Evolutionary conservation across 108 stramenopile genomes (phyloP).

Genomic region (Stephanodiscus triporus): DNA sequence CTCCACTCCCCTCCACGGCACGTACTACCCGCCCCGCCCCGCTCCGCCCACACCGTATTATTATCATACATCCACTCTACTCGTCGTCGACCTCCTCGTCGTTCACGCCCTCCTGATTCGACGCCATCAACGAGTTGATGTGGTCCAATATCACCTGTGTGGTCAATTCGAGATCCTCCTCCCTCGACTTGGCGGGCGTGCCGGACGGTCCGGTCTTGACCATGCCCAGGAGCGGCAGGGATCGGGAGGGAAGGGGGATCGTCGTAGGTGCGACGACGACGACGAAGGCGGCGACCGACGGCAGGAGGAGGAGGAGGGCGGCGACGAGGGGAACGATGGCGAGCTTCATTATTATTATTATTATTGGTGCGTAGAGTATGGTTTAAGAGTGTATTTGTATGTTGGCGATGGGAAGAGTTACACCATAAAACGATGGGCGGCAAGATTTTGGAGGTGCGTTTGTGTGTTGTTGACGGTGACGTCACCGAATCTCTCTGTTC

Average conservation of each 20-base stretch:
- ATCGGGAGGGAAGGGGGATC: background rate
- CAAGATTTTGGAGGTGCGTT: background rate
- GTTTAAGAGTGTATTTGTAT: no score
- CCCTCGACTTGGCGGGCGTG: slow-evolving; percentile 15
- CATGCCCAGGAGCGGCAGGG: no score
- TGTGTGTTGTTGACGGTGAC: background rate
- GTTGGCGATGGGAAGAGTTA: no score
- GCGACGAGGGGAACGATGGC: slow-evolving; percentile 17
- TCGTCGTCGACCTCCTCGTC: slow-evolving; percentile 27
- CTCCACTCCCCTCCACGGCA: no score
- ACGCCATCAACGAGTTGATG: slow-evolving; percentile 10
- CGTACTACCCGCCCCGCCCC: no score
- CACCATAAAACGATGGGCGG: no score
- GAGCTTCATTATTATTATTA: slow-evolving; percentile 32
- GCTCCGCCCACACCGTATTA: background rate
- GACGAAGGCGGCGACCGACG: background rate
- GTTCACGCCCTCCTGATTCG: slow-evolving; percentile 4
- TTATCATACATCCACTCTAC: background rate
- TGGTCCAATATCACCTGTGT: slow-evolving; percentile 27
- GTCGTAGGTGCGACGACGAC: background rate
- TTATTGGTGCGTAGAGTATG: no score
- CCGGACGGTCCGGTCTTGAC: slow-evolving; percentile 11
- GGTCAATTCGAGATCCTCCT: slow-evolving; percentile 35
- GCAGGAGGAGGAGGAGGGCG: slow-evolving; percentile 13
- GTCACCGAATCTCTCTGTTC: no score